Base-by-base conservation (phyloP, 371 early-diverging fungal species). In the Mucor mucedo region DNA sequence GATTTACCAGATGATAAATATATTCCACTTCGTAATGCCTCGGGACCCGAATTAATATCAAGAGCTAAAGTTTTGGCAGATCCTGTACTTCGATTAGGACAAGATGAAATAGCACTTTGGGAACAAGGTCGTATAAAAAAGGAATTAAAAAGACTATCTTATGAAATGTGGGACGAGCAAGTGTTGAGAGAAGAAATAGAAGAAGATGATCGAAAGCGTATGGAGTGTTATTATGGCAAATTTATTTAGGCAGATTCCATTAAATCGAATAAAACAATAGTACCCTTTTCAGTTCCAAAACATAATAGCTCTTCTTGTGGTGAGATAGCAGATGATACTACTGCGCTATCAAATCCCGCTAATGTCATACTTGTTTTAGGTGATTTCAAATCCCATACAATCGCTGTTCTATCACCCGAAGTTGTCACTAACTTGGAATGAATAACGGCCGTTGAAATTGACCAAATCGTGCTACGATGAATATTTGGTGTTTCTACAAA, bases 381-480 rank as follows among this genome's bases (percentile, higher is more conserved):
- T 27, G 87, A 83, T 55, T 73, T 72, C 5, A 80, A 66, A 65
- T 90, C 83, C 93, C 93, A 93, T 29, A 93, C 60, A 62, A 85
- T 86, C 45, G 91, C 80, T 11, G 82, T 72, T 50, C 86, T 84
- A 67, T 91, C 93, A 1, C 93, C 91, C 28, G 87, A 86, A 0
- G 91, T 91, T 7, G 89, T 87, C 0, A 86, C 87, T 10, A 91
- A 64, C 29, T 78, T 69, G 69, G 69, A 69, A 39, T 69, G 69
- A 42, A 69, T 56, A 11, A 60, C 30, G 2, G 65, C 69, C 2
- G 60, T 7, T 30, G 64, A 50, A 28, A 69, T 69, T 9, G 69
- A 64, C 69, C 69, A 69, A 5, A 69, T 69, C 1, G 69, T 65
- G 14, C 65, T 52, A 8, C 44, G 52, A 57, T 69, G 69, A n/a